phyloP scores from a whole-genome alignment of 2,329 filamentous ascomycete species.

The Fusarium beomiforme region DNA sequence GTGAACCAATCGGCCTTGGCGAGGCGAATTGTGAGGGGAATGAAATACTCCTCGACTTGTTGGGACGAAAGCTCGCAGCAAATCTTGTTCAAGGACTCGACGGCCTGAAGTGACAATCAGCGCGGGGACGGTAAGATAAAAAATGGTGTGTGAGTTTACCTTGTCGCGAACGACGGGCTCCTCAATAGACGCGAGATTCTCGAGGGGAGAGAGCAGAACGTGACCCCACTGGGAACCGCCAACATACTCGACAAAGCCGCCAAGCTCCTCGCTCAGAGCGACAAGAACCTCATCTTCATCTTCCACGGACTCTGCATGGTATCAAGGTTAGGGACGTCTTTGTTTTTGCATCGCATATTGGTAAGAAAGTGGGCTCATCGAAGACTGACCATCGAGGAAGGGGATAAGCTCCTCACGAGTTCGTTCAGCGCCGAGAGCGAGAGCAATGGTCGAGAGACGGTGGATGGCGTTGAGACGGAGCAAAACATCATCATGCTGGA shows the following conservation, averaged over 20 bases:
- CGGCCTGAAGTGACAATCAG: constrained; percentile 69
- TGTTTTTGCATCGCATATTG: constrained; percentile 18
- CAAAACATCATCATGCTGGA: constrained; percentile 96
- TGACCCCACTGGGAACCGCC: constrained; percentile 94
- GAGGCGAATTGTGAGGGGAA: constrained; percentile 92
- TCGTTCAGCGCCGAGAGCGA: constrained; percentile 93
- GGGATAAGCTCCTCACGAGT: constrained; percentile 99
- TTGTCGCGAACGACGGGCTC: constrained; percentile 98
- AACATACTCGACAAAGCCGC: constrained; percentile 96
- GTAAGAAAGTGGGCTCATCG: constrained; percentile 33
- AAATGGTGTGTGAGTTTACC: constrained; percentile 62
- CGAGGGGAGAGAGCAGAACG: constrained; percentile 93
- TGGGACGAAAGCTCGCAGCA: constrained; percentile 89
- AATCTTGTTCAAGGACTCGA: constrained; percentile 99
- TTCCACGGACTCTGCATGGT: constrained; percentile 87
- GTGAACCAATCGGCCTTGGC: constrained; percentile 99
- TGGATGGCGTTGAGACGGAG: constrained; percentile 98
- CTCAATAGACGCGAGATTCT: constrained; percentile 98
- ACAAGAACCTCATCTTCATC: constrained; percentile 99
- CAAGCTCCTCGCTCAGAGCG: constrained; percentile 95
- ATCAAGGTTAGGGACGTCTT: constrained; percentile 32
- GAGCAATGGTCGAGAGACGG: constrained; percentile 96
- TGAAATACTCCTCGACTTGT: constrained; percentile 97
- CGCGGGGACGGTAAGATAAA: background rate
- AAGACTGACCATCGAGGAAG: constrained; percentile 90